Conservation (phyloP, 306 rosid genomes). For the Ormosia semicastrata region DNA sequence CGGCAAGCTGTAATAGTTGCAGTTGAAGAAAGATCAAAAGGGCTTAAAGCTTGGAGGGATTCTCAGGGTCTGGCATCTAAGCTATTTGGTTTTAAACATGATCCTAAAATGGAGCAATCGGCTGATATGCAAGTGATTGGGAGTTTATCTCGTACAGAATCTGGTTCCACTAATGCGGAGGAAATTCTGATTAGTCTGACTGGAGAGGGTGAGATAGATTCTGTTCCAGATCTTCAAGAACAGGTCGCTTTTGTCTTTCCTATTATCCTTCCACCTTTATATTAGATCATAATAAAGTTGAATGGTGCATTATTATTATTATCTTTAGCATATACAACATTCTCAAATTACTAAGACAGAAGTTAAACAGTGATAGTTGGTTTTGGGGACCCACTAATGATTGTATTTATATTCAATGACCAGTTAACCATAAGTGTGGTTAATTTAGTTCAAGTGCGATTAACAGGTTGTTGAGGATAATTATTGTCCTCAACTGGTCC, state of each 20-base stretch:
- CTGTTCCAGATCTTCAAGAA: slow-evolving; percentile 83
- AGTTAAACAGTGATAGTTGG: background rate
- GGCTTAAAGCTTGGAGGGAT: slow-evolving; percentile 80
- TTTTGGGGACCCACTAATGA: background rate
- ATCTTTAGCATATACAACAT: background rate
- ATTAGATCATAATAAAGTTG: slow-evolving; percentile 12
- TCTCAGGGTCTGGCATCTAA: slow-evolving; percentile 91
- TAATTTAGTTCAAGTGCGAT: background rate
- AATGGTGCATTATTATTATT: slow-evolving; percentile 26
- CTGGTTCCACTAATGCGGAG: slow-evolving; percentile 89
- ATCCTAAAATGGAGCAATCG: slow-evolving; percentile 49
- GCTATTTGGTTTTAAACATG: slow-evolving; percentile 78
- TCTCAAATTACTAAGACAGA: background rate
- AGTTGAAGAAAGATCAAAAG: slow-evolving; percentile 91
- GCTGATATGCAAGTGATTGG: slow-evolving; percentile 44
- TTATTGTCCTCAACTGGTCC: background rate
- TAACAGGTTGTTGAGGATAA: background rate
- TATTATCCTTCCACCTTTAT: background rate
- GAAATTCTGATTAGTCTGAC: slow-evolving; percentile 74
- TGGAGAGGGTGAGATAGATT: slow-evolving; percentile 78
- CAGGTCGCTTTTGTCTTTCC: slow-evolving; percentile 55
- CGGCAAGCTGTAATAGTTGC: slow-evolving; percentile 76
- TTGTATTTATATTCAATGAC: slow-evolving; percentile 13
- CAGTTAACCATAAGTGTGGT: background rate
- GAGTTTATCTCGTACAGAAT: slow-evolving; percentile 66